Conservation (phyloP, 2,329 filamentous ascomycete species). For the Dactylonectria estremocensis region DNA sequence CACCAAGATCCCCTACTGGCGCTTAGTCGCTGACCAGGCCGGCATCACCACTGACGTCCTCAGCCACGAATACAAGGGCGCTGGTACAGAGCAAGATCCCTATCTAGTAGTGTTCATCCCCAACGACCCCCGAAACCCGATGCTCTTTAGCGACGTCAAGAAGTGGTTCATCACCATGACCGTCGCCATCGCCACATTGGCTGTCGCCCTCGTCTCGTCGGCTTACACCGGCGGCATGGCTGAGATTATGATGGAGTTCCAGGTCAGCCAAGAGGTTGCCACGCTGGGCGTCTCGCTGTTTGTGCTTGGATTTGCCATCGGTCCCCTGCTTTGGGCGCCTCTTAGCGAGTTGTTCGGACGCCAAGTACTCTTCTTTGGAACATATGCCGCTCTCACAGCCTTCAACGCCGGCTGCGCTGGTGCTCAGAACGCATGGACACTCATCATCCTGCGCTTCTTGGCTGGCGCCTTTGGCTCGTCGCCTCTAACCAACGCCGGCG, state of each 20-base stretch:
- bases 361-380: conserved; percentile 67
- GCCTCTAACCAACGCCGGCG: conserved; percentile 70
- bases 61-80: conserved; percentile 66
- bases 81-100: conserved; percentile 74
- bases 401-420: conserved; percentile 71
- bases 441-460: conserved; percentile 76
- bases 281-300: conserved; percentile 76
- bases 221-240: conserved; percentile 70
- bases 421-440: conserved; percentile 65
- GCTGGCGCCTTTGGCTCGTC: conserved; percentile 70
- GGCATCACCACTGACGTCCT: conserved; percentile 67
- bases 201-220: conserved; percentile 75
- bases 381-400: conserved; percentile 64
- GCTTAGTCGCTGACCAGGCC: conserved; percentile 66
- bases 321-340: conserved; percentile 72
- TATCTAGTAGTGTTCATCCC: conserved; percentile 76
- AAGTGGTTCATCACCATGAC: conserved; percentile 76
- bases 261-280: conserved; percentile 75
- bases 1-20: conserved; percentile 35
- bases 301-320: conserved; percentile 68
- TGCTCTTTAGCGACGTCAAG: conserved; percentile 65
- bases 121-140: conserved; percentile 75
- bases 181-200: conserved; percentile 74
- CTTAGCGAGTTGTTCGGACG: conserved; percentile 70
- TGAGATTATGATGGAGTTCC: conserved; percentile 79